Base-by-base conservation (phyloP, 2,329 filamentous ascomycete species). In the Pestalotiopsis sp. region DNA sequence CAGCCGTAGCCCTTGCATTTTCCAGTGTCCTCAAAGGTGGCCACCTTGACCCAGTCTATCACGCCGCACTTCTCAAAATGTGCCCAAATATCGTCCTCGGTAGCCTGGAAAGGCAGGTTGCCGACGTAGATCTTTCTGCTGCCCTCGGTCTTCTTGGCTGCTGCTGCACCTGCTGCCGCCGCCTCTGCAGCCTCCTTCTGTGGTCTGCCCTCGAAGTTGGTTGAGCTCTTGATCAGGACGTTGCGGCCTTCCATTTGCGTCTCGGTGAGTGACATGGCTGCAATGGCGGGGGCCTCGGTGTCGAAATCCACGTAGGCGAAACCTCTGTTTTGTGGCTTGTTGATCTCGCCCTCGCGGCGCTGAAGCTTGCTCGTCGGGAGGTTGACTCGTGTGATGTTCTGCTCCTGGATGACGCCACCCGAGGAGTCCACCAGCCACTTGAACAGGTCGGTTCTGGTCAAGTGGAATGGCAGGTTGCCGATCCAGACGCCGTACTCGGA, bases 1-100 rank as follows among this genome's bases (percentile, higher is more conserved):
- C 96, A 99, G 5, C 91, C 96, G 81, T 92, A 99, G 20, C 96
- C 97, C 82, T 98, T 98, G 84, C 96, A 99, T 82, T 98, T 99
- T 57, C 96, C 96, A 22, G 91, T 91, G 79, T 99, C 97, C 79
- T 98, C 93, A 77, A 99, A 99, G 0, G 94, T 97, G 2, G 96
- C 96, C 72, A 98, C 84, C 81, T 97, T 95, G 71, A 94, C 87
- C 82, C 92, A 92, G 65, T 91, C 88, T 70, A 98, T 89, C 70
- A 91, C 85, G 64, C 96, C 96, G 77, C 95, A 98, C 78, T 91
- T 93, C 62, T 86, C 86, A 78, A 97, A 98, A 77, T 97, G 93
- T 71, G 90, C 86, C 72, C 89, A 85, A 63, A 99, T 80, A 73
- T 93, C 90, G 66, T 97, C 94, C 74, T 95, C 92, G 6, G 91